These are phyloP conservation scores for Pholiota conissans DNA, from an alignment of 768 basidiomycete species.

Conservation along the genomic window DNA sequence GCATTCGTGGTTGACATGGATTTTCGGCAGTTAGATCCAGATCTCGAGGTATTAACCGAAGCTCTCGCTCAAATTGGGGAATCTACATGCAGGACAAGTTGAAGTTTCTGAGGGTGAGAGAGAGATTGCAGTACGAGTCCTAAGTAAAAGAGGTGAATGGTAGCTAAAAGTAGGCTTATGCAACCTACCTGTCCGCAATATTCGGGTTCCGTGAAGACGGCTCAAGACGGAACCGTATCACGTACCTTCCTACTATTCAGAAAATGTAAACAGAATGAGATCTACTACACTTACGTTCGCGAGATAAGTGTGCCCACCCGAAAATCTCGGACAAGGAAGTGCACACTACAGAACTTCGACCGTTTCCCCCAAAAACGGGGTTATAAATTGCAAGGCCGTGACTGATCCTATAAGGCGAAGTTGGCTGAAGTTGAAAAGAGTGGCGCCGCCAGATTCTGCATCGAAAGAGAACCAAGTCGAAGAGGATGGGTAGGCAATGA, in stretches of 20 bases:
- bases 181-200: not conserved
- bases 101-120: not conserved
- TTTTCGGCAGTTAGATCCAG: not conserved
- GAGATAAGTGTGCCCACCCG: slow-evolving; percentile 7
- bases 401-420: slow-evolving; percentile 9
- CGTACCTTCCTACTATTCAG: not conserved
- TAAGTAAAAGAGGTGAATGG: not conserved
- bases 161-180: not conserved
- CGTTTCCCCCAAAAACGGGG: slow-evolving; percentile 18
- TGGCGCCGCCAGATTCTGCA: slow-evolving; percentile 8
- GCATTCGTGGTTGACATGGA: not conserved
- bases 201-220: not conserved
- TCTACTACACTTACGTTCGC: not conserved
- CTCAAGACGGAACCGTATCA: not conserved
- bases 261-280: slow-evolving; percentile 3
- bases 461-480: not conserved
- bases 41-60: not conserved
- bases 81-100: not conserved
- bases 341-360: not conserved
- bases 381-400: not conserved
- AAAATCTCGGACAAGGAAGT: slow-evolving; percentile 16
- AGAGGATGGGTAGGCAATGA: not conserved
- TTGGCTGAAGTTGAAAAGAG: slow-evolving; percentile 1
- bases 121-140: not conserved
- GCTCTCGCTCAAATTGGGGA: not conserved